Evolutionary conservation across 2,329 filamentous ascomycete species (phyloP).

Genomic region (Ascomycota sp.): DNA sequence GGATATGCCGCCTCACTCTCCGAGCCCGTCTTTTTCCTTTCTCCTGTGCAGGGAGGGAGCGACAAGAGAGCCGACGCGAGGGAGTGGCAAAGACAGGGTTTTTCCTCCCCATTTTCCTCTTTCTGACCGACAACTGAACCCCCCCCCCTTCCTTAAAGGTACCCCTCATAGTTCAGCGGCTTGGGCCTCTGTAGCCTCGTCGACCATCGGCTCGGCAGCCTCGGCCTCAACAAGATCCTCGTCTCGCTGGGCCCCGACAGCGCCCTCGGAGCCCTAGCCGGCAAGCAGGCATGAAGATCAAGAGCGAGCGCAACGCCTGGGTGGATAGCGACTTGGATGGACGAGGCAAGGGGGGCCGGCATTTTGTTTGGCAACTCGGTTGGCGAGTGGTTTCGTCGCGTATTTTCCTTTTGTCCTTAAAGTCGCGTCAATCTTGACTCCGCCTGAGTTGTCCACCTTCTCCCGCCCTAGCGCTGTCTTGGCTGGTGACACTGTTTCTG

Average conservation of each 20-base stretch:
- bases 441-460: too few relatives aligned
- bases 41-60: not conserved
- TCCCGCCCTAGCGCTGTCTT: too few relatives aligned
- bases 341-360: too few relatives aligned
- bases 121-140: constrained; percentile 4
- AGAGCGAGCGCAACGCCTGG: not conserved
- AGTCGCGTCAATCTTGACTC: too few relatives aligned
- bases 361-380: too few relatives aligned
- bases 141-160: too few relatives aligned
- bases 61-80: too few relatives aligned
- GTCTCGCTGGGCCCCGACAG: constrained; percentile 45
- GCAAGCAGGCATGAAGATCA: constrained; percentile 17
- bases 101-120: not conserved
- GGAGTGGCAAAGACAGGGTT: too few relatives aligned
- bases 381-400: too few relatives aligned
- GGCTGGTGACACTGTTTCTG: too few relatives aligned
- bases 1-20: constrained; percentile 19
- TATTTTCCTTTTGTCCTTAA: too few relatives aligned
- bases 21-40: not conserved
- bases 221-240: constrained; percentile 56
- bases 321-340: too few relatives aligned
- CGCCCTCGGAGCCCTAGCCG: constrained; percentile 19
- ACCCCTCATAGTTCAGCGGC: constrained; percentile 35
- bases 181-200: constrained; percentile 66
- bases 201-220: constrained; percentile 52